Evolutionary conservation across 495 filamentous ascomycete species (phyloP), one percentile per base, ranked within the genome.

Genomic region (Poronia punctata): DNA sequence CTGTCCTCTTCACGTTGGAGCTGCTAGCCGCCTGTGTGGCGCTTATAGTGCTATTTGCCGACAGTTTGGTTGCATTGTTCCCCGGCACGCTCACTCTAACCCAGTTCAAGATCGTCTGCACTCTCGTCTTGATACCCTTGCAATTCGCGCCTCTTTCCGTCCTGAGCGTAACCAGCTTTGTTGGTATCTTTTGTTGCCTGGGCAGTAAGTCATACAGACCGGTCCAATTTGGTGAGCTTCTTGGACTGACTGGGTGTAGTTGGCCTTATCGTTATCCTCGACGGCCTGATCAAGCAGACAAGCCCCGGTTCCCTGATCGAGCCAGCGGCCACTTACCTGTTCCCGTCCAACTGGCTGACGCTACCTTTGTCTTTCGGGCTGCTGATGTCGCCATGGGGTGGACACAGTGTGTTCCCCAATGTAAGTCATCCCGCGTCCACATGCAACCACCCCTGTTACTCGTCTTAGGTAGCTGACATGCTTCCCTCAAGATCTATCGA

Each of bases 361-460:
- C 48, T 98, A 14, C 92, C 92, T n/a, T 66, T 96, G 14, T 86
- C 86, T 21, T 88, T 97, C 53, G 92, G 92, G n/a, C 70, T 98
- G 8, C 71, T 97, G 19, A 96, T 96, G 88, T 86, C 88, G 17
- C 88, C 90, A 1, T 98, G 88, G 88, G 92, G 92, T 48, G 92
- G 92, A 6, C 92, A 97, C 56, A 75, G 79, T 38, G 92, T 98
- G 19, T 95, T 98, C 56, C 92, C 92, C 2, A 95, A 94, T 53
- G 68, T 70, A 57, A 32, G 59, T 27, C 7, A 29, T n/a, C n/a
- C n/a, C n/a, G n/a, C n/a, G n/a, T n/a, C n/a, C n/a, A 29, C 10
- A 12, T 7, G 7, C n/a, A 14, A 7, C 12, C 22, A 34, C 43
- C 18, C 21, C 22, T 46, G 45, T 5, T n/a, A n/a, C 7, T 1